Conservation (phyloP, 2,329 filamentous ascomycete species). For the Aotearoamyces nothofagi region DNA sequence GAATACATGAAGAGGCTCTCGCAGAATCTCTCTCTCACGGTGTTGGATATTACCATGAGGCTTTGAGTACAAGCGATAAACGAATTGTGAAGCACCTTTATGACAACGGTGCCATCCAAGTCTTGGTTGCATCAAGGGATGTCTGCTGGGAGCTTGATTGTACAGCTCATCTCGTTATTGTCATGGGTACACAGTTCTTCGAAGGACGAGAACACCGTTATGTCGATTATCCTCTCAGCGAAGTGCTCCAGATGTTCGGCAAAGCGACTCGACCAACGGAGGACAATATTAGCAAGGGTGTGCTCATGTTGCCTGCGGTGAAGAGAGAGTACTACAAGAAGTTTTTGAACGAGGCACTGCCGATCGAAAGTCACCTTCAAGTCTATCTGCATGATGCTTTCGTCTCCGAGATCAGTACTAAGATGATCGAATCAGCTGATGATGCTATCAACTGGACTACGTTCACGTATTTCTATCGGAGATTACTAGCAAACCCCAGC, state of each 20-base stretch:
- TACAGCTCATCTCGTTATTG: constrained; percentile 77
- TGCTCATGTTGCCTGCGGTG: constrained; percentile 90
- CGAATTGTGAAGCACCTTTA: constrained; percentile 89
- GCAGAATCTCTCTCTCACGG: constrained; percentile 85
- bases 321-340: constrained; percentile 99
- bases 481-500: constrained; percentile 86
- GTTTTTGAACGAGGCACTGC: constrained; percentile 89
- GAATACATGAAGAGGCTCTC: constrained; percentile 73
- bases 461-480: constrained; percentile 95
- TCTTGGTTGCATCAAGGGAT: constrained; percentile 64
- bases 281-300: constrained; percentile 72
- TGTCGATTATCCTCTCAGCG: constrained; percentile 86
- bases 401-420: constrained; percentile 91
- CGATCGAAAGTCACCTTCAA: constrained; percentile 87
- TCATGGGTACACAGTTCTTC: constrained; percentile 97
- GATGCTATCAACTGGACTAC: constrained; percentile 98
- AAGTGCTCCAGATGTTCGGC: constrained; percentile 96
- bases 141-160: constrained; percentile 92
- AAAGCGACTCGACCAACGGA: constrained; percentile 68
- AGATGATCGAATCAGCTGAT: constrained; percentile 87
- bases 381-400: constrained; percentile 90
- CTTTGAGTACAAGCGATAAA: constrained; percentile 76
- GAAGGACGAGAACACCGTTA: constrained; percentile 95
- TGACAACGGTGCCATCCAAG: constrained; percentile 54
- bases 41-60: constrained; percentile 95